phyloP scores from a whole-genome alignment of 805 yeast genomes.

The Wickerhamomyces bovis region DNA sequence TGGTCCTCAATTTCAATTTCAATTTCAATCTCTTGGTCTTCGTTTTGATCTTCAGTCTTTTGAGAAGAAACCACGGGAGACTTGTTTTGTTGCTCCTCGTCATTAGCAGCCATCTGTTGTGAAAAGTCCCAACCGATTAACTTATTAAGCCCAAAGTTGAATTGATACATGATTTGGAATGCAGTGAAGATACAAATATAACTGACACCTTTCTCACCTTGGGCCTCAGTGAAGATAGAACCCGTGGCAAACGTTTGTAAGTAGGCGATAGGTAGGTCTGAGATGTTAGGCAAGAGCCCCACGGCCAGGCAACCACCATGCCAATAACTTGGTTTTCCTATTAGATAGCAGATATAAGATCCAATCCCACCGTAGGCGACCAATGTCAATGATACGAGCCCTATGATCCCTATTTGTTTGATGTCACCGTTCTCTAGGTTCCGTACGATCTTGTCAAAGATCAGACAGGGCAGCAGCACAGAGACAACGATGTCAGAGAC shows the following conservation, averaged over 20 bases:
- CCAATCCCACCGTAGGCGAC: slow-evolving; percentile 43
- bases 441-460: slow-evolving; percentile 65
- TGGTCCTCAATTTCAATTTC: neutral
- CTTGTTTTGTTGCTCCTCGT: neutral
- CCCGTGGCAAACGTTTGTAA: slow-evolving; percentile 54
- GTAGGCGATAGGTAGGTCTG: slow-evolving; percentile 75
- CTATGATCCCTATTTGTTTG: slow-evolving; percentile 61
- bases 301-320: slow-evolving; percentile 64
- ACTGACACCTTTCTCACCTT: slow-evolving; percentile 75
- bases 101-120: slow-evolving; percentile 7
- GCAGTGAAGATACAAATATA: slow-evolving; percentile 75
- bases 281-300: slow-evolving; percentile 67
- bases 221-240: slow-evolving; percentile 42
- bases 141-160: slow-evolving; percentile 71
- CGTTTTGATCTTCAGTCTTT: neutral
- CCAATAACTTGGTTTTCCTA: slow-evolving; percentile 52
- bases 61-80: neutral
- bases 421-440: slow-evolving; percentile 65
- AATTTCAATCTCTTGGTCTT: neutral
- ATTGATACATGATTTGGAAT: slow-evolving; percentile 53
- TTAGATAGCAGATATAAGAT: slow-evolving; percentile 26
- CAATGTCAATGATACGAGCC: slow-evolving; percentile 44
- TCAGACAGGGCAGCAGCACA: slow-evolving; percentile 67
- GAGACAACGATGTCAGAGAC: slow-evolving; percentile 64
- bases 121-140: slow-evolving; percentile 60